These are phyloP conservation scores for Penicillium parvum DNA, from an alignment of 495 filamentous ascomycete genomes.

Conservation along the genomic window DNA sequence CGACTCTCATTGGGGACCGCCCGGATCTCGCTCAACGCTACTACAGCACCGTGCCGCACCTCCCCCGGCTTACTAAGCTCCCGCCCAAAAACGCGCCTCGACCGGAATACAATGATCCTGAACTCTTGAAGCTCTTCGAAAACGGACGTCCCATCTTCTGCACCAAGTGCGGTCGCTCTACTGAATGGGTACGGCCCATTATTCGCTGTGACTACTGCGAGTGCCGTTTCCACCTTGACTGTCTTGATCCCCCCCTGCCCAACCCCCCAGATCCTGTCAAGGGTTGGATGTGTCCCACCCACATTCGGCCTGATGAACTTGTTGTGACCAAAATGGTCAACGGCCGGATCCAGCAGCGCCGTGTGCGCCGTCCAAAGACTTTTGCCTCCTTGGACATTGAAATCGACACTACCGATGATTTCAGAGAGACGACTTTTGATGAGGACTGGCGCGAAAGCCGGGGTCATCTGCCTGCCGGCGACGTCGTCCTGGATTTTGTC, in stretches of 20 bases:
- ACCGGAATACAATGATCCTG: conserved; percentile 18
- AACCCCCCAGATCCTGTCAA: conserved; percentile 61
- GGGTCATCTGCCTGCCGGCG: conserved; percentile 12
- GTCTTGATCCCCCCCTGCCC: conserved; percentile 77
- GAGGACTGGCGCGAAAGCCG: conserved; percentile 19
- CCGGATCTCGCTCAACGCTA: conserved; percentile 10
- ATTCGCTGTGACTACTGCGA: conserved; percentile 80
- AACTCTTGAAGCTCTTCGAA: conserved; percentile 55
- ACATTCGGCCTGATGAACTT: conserved; percentile 60
- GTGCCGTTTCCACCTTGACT: conserved; percentile 85
- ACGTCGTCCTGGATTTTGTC: conserved; percentile 21
- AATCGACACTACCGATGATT: conserved; percentile 8
- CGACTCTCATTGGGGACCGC: too few species aligned
- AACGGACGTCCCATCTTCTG: conserved; percentile 71
- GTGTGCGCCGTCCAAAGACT: conserved; percentile 51
- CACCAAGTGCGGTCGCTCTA: conserved; percentile 59
- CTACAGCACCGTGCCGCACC: conserved; percentile 25
- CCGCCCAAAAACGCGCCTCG: conserved; percentile 9
- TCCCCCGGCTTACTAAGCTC: conserved; percentile 30
- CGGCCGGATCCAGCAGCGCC: conserved; percentile 40
- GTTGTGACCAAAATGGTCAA: conserved; percentile 44
- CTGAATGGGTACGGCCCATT: conserved; percentile 55
- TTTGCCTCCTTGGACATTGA: conserved; percentile 10
- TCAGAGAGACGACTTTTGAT: conserved; percentile 13
- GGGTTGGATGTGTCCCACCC: conserved; percentile 86